Evolutionary conservation across 192 early-diverging fungal genomes (phyloP), one percentile per base, ranked within the genome.

Genomic region (Rhizoclosmatium sp.): DNA sequence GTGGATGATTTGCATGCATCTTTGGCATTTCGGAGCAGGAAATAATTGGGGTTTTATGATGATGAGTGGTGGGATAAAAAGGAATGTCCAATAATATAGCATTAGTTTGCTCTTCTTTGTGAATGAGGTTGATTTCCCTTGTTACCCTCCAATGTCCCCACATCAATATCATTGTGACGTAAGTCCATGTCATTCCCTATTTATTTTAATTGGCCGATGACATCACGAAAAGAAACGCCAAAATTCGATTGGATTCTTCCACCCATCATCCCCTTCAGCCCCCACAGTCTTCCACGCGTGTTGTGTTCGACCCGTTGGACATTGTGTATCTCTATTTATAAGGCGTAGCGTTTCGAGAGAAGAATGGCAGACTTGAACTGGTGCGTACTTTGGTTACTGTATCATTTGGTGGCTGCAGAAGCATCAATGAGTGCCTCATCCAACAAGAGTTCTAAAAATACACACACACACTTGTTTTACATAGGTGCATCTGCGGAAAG

Each of bases 251-350:
- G 19, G 66, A 68, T 7, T 10, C 51, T 21, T 12, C 69, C 40
- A 21, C 60, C 10, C 48, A 71, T 39, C 31, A 19, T 31, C 40
- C 54, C 14, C 14, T 45, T 56, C 77, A 80, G 3, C 75, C 76
- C 42, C 54, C 58, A 40, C 23, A 70, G 14, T 76, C 81, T 21
- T 70, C 80, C 2, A 80, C 80, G 60, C 81, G 80, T 67, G 69
- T 71, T 9, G 80, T 76, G 60, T 76, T 40, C 3, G 19, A 54
- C 49, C 7, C 45, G 7, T n/a, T 56, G 23, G 7, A 16, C 19
- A 19, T 31, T 3, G 48, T 5, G 10, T 49, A 16, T 2, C 9
- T 69, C 51, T 7, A 41, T 47, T 71, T 7, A 49, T 31, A 42
- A 76, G 81, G 16, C 68, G 49, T 19, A 82, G 80, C 39, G 47